Conservation (phyloP, 2,329 filamentous ascomycete genomes). For the Fulvia fulva region DNA sequence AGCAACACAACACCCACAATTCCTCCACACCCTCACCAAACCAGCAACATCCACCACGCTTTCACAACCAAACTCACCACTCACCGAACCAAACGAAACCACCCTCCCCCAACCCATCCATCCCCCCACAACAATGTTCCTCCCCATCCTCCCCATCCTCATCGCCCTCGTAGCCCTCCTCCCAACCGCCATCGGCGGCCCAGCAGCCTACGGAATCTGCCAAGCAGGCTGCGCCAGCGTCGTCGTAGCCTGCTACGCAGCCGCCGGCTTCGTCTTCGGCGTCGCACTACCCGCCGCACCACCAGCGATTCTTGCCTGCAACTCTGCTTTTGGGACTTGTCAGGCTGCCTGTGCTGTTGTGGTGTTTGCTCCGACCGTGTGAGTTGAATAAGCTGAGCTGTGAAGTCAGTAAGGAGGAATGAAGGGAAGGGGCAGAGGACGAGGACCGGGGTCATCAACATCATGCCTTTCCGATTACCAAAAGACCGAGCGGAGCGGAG, state of each 20-base stretch:
- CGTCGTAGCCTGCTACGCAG: constrained; percentile 46
- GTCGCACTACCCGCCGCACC: constrained; percentile 37
- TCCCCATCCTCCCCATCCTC: too few relatives aligned
- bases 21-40: too few relatives aligned
- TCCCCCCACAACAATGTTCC: too few relatives aligned
- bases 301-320: constrained; percentile 45
- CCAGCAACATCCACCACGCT: too few relatives aligned
- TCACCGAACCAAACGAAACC: too few relatives aligned
- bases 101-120: too few relatives aligned
- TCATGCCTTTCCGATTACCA: too few relatives aligned
- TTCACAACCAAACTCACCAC: too few relatives aligned
- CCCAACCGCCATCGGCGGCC: constrained; percentile 27
- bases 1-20: too few relatives aligned
- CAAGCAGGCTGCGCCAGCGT: constrained; percentile 46
- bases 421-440: neutral
- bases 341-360: constrained; percentile 39
- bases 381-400: neutral
- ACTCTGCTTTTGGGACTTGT: constrained; percentile 44
- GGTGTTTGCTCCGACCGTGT: neutral
- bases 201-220: constrained; percentile 43
- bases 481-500: neutral
- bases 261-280: constrained; percentile 42
- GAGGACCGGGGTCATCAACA: neutral
- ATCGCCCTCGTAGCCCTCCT: neutral
- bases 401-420: neutral